Conservation (phyloP, 257 asterid species). For the Nicotiana attenuata region DNA sequence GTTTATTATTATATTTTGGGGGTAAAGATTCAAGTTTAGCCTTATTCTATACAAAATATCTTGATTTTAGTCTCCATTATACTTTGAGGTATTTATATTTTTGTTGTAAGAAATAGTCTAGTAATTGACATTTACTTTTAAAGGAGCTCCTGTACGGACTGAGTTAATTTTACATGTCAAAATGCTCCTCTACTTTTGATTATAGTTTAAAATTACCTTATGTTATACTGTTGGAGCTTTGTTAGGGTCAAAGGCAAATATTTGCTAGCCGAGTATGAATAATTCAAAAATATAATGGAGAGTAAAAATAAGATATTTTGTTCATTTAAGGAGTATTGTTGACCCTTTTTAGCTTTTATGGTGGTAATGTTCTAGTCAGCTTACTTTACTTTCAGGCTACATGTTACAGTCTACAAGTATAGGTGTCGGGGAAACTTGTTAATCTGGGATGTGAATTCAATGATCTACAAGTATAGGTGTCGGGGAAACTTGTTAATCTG, state of each 20-base stretch:
- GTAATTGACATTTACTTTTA: too few species aligned
- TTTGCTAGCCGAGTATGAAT: not conserved
- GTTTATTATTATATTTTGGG: too few species aligned
- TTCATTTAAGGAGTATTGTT: not conserved
- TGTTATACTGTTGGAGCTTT: not conserved
- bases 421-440: not conserved
- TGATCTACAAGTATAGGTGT: not conserved
- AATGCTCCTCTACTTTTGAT: not conserved
- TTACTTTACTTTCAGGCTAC: too few species aligned
- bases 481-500: not conserved
- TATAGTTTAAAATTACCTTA: not conserved
- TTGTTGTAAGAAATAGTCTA: too few species aligned
- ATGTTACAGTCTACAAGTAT: not conserved
- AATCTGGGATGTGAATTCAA: not conserved
- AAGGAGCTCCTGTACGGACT: not conserved
- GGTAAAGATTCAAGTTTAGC: too few species aligned
- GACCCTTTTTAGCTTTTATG: not conserved
- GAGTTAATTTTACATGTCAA: not conserved
- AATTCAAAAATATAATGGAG: too few species aligned
- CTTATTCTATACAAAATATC: too few species aligned
- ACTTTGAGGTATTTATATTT: too few species aligned
- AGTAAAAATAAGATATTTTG: too few species aligned
- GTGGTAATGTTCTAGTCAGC: not conserved
- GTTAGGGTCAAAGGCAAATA: not conserved
- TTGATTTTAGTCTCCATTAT: too few species aligned